phyloP scores from a whole-genome alignment of 1,139 yeast genomes.

The Scheffersomyces stambukii region DNA sequence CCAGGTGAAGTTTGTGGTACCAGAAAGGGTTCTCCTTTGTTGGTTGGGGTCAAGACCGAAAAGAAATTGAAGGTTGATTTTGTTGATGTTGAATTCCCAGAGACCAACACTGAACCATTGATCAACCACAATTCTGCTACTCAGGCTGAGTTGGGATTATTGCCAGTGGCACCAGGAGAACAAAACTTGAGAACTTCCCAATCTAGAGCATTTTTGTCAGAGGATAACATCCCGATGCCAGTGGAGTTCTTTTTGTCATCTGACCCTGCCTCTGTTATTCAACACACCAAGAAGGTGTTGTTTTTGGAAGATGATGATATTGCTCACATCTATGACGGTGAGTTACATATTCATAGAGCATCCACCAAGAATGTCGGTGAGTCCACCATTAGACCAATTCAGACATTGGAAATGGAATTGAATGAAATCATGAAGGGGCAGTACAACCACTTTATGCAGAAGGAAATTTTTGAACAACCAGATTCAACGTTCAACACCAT shows the following conservation, averaged over 20 bases:
- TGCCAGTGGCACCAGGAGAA: slow-evolving; percentile 42
- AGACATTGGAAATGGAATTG: slow-evolving; percentile 93
- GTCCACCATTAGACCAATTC: slow-evolving; percentile 90
- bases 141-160: slow-evolving; percentile 23
- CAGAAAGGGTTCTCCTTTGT: slow-evolving; percentile 95
- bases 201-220: slow-evolving; percentile 87
- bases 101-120: slow-evolving; percentile 28
- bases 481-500: slow-evolving; percentile 97
- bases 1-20: slow-evolving; percentile 97
- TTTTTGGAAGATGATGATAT: slow-evolving; percentile 97
- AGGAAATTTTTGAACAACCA: slow-evolving; percentile 98
- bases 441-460: slow-evolving; percentile 95
- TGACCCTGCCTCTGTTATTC: slow-evolving; percentile 96
- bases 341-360: slow-evolving; percentile 96
- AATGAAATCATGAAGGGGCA: slow-evolving; percentile 98
- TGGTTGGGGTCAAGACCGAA: slow-evolving; percentile 96
- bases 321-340: slow-evolving; percentile 98
- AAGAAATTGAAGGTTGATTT: slow-evolving; percentile 94
- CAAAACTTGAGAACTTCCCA: slow-evolving; percentile 77
- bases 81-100: slow-evolving; percentile 97
- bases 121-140: slow-evolving; percentile 7
- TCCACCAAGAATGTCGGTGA: slow-evolving; percentile 79
- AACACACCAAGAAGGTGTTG: slow-evolving; percentile 95
- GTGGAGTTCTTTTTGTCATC: slow-evolving; percentile 95
- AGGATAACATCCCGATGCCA: slow-evolving; percentile 90